Conservation (phyloP, 768 basidiomycete genomes). For the Tephrocybe sp. region DNA sequence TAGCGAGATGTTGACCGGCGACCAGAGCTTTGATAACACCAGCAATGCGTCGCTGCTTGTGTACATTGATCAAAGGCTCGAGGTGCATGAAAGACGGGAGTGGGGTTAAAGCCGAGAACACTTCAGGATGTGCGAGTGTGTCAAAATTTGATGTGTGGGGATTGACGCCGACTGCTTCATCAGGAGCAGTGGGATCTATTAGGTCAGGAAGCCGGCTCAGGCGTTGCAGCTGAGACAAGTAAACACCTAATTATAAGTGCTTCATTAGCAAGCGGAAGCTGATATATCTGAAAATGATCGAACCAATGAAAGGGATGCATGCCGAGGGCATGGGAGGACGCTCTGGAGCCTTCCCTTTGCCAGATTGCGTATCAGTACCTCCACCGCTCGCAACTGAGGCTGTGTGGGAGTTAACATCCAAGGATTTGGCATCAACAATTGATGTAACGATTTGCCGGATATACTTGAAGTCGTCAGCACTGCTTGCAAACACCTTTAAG, state of each 20-base stretch:
- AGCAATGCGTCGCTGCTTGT: slow-evolving; percentile 84
- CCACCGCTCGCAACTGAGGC: slow-evolving; percentile 50
- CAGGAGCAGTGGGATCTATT: slow-evolving; percentile 81
- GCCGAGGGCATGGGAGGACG: slow-evolving; percentile 42
- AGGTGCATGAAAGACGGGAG: slow-evolving; percentile 78
- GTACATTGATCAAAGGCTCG: slow-evolving; percentile 85
- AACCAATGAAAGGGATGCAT: slow-evolving; percentile 86
- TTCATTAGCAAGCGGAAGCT: neutral
- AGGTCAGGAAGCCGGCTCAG: slow-evolving; percentile 72
- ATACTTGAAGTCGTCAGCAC: slow-evolving; percentile 69
- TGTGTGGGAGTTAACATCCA: slow-evolving; percentile 53
- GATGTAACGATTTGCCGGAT: slow-evolving; percentile 66
- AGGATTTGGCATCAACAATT: slow-evolving; percentile 65
- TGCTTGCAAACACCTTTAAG: slow-evolving; percentile 64
- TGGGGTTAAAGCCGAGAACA: slow-evolving; percentile 70
- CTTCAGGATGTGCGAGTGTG: slow-evolving; percentile 72
- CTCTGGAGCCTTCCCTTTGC: slow-evolving; percentile 38
- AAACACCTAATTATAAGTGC: slow-evolving; percentile 52
- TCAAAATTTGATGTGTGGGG: slow-evolving; percentile 62
- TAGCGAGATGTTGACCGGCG: slow-evolving; percentile 80
- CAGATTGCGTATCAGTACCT: slow-evolving; percentile 36
- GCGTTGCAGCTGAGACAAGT: slow-evolving; percentile 69
- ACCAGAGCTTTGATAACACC: slow-evolving; percentile 79
- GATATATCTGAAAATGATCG: too few species aligned
- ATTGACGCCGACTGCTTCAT: slow-evolving; percentile 66